Base-by-base conservation (phyloP, 208 protist species). In the Trypanosoma boissoni region DNA sequence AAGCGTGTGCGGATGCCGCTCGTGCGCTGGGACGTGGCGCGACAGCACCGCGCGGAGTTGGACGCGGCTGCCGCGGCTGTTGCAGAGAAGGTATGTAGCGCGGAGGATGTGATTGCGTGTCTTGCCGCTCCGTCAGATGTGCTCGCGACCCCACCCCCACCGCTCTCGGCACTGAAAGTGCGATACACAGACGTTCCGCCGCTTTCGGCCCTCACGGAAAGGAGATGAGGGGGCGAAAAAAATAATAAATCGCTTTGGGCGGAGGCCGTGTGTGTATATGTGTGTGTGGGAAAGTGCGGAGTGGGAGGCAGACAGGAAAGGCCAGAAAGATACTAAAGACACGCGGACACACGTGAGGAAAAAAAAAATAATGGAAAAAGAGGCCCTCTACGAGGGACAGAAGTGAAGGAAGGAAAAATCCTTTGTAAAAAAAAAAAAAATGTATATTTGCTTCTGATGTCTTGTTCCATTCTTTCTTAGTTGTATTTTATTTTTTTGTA, bases 101-200 rank as follows among this genome's bases (percentile, higher is more conserved):
- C 66, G 9, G 27, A 53, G 14, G 64, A 71, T 26, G 45, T 89
- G 8, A 76, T 92, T 23, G 77, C 74, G 27, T 78, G 70, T 12
- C 66, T 88, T 21, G 64, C 85, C n/a, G 79, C 81, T 9, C 81
- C 86, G 56, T 56, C 68, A 12, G 85, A 92, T 56, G 85, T 83
- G 16, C 57, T 83, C 20, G 55, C 34, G 9, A 51, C 75, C 14
- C 58, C 68, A 27, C 71, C 85, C n/a, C 58, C 69, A 36, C 21
- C 41, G 10, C 58, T 88, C 24, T 37, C 26, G 16, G 27, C 78
- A 50, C 76, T 81, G 1, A 18, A 41, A 10, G 34, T 70, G 24
- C 63, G 57, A 9, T 69, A 81, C 26, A 49, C 41, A 0, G 55
- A 59, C n/a, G 36, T 78, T 14, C 36, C 53, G 24, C 36, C 59